Base-by-base conservation (phyloP, 768 basidiomycete genomes). In the Amanita brunnescens region DNA sequence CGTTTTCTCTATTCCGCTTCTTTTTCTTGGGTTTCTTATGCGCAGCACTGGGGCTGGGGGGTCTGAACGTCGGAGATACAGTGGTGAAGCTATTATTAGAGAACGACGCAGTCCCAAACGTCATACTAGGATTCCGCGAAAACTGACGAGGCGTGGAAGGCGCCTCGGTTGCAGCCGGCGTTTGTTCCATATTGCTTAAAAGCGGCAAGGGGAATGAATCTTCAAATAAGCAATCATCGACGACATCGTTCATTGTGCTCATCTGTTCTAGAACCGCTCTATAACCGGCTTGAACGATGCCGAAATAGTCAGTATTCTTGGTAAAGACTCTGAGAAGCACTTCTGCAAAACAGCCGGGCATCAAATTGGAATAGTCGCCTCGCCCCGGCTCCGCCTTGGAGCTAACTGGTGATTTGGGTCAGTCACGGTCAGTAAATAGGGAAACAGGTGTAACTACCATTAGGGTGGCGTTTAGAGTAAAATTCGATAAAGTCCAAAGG, bases 401-500 rank as follows among this genome's bases (percentile, higher is more conserved):
- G 45, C 75, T 69, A 21, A 59, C 80, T 87, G 44, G 14, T 44
- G 23, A 1, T 40, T 12, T 2, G 39, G 49, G 39, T 41, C 18
- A 47, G 35, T 21, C 12, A 3, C 14, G 35, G 47, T 18, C 39
- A 14, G 18, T 20, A 5, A 24, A 13, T n/a, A 23, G 7, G n/a
- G 30, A 21, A 23, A 32, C 7, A 26, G 35, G 40, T 10, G 47
- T 10, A 63, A 74, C 53, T 58, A 89, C 87, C 58, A 51, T 81
- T 64, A 0, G 78, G 78, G 14, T 75, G 70, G 12, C 71, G 67
- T 63, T 90, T 90, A 0, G 81, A 79, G 58, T 89, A 91, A 59
- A 91, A 92, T 60, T 74, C 79, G 48, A 89, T 78, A 13, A 66
- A 73, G 40, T 83, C 75, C 41, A 91, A 60, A 1, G 90, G 90